A percentile compares a stretch with the other conserved stretches of the same genome.
These are phyloP conservation scores for Claviceps purpurea DNA, from an alignment of 2,329 filamentous ascomycete species.

Conservation along the genomic window DNA sequence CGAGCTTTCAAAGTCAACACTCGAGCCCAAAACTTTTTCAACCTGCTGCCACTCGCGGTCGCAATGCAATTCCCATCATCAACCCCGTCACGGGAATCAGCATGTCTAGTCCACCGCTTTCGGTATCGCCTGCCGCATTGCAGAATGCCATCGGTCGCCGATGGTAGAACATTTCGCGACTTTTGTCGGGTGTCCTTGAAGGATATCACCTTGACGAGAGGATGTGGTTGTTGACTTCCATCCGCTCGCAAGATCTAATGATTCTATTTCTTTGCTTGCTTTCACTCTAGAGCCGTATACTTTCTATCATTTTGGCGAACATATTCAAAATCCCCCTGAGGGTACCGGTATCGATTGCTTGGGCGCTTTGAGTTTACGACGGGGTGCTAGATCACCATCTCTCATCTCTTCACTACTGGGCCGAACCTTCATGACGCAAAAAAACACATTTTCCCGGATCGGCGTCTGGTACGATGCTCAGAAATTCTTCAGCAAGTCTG, in stretches of 20 bases:
- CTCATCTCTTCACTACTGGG: too few species aligned
- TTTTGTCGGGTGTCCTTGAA: constrained; percentile 19
- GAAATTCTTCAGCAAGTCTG: too few species aligned
- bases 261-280: constrained; percentile 9
- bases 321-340: constrained; percentile 27
- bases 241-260: constrained; percentile 20
- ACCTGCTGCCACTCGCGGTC: constrained; percentile 73
- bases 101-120: constrained; percentile 77
- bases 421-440: too few species aligned
- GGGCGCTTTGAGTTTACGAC: not conserved
- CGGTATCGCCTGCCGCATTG: constrained; percentile 49
- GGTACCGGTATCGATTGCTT: constrained; percentile 12
- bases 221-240: constrained; percentile 19
- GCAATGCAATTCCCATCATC: constrained; percentile 95
- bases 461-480: too few species aligned
- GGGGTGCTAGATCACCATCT: too few species aligned
- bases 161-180: constrained; percentile 31
- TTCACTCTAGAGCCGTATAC: constrained; percentile 8
- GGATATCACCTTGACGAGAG: constrained; percentile 15
- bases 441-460: too few species aligned
- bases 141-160: constrained; percentile 39
- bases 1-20: constrained; percentile 52
- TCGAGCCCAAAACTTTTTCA: constrained; percentile 73
- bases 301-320: constrained; percentile 38
- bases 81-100: constrained; percentile 84